A percentile compares a stretch with the other conserved stretches of the same genome.
Conservation (phyloP, 352 stramenopile genomes). For the Pythium sp. region DNA sequence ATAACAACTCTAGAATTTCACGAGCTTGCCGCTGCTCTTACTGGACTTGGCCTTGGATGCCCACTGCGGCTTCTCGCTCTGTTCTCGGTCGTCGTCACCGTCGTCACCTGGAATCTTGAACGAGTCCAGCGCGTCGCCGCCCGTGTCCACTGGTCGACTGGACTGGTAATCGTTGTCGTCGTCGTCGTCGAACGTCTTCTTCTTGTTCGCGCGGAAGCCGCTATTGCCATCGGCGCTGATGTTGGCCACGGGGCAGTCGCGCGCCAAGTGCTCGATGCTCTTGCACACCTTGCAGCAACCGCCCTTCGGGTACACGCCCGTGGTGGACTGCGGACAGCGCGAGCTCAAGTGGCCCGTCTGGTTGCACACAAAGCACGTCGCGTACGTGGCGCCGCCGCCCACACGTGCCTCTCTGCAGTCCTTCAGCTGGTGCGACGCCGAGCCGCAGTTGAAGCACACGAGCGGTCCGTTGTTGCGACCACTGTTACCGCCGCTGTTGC, state of each 20-base stretch:
- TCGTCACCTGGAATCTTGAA: conserved; percentile 35
- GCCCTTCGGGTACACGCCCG: conserved; percentile 87
- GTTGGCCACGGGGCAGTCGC: conserved; percentile 74
- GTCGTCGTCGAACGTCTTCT: conserved; percentile 66
- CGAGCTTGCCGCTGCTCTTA: conserved; percentile 25
- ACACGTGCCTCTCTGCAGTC: conserved; percentile 68
- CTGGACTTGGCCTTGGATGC: conserved; percentile 18
- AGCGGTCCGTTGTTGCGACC: conserved; percentile 26
- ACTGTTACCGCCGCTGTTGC: conserved; percentile 22
- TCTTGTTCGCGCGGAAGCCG: conserved; percentile 67
- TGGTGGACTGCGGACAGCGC: conserved; percentile 84
- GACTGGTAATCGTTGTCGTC: conserved; percentile 39
- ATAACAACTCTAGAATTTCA: conserved; percentile 43
- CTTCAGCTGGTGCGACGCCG: conserved; percentile 57
- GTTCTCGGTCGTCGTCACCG: conserved; percentile 18
- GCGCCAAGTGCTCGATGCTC: conserved; percentile 78
- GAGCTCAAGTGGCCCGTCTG: conserved; percentile 84
- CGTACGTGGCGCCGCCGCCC: conserved; percentile 64
- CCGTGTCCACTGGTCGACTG: conserved; percentile 7
- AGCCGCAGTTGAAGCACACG: conserved; percentile 89
- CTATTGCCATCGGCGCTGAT: conserved; percentile 62
- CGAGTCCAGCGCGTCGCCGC: conserved; percentile 19
- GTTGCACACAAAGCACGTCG: conserved; percentile 88
- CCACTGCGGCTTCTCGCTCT: conserved; percentile 13
- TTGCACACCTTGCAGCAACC: conserved; percentile 89